A percentile compares a stretch with the other conserved stretches of the same genome.
phyloP scores from a whole-genome alignment of 352 stramenopile species.

The Phytophthora rubi region DNA sequence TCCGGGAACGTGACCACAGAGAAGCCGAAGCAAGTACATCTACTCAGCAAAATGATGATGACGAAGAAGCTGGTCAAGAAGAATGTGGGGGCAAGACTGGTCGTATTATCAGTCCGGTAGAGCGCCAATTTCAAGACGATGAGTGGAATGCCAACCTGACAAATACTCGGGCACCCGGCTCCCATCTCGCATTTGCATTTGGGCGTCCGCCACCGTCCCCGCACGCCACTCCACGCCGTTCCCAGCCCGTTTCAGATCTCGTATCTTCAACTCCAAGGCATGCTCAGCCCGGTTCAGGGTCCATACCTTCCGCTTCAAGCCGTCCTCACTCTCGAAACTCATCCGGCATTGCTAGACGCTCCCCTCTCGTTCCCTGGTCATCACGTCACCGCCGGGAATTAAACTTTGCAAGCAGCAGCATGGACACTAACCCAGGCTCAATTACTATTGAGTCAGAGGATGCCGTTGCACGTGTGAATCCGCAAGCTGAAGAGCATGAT shows the following conservation, averaged over 20 bases:
- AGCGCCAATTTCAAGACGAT: slow-evolving; percentile 2
- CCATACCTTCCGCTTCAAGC: not conserved
- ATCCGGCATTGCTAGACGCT: not conserved
- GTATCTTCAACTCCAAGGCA: not conserved
- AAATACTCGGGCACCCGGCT: not conserved
- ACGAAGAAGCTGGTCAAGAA: slow-evolving; percentile 1
- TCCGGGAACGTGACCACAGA: not conserved
- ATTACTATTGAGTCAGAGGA: no score
- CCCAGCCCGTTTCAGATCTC: not conserved
- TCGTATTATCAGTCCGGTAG: slow-evolving; percentile 9
- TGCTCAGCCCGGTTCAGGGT: not conserved
- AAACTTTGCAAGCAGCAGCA: no score
- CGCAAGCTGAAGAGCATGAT: no score
- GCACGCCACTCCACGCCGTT: not conserved
- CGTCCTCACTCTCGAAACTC: not conserved
- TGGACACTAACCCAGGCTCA: no score
- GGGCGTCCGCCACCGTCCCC: not conserved
- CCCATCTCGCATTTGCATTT: not conserved
- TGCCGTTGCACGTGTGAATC: no score
- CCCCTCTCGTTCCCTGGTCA: no score
- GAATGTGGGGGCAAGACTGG: slow-evolving; percentile 15
- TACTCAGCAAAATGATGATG: not conserved
- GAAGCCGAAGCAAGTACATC: not conserved
- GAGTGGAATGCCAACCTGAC: not conserved
- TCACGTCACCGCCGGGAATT: no score